Evolutionary conservation across 2,329 filamentous ascomycete species (phyloP), one percentile per base, ranked within the genome.

Genomic region (Massarina eburnea): DNA sequence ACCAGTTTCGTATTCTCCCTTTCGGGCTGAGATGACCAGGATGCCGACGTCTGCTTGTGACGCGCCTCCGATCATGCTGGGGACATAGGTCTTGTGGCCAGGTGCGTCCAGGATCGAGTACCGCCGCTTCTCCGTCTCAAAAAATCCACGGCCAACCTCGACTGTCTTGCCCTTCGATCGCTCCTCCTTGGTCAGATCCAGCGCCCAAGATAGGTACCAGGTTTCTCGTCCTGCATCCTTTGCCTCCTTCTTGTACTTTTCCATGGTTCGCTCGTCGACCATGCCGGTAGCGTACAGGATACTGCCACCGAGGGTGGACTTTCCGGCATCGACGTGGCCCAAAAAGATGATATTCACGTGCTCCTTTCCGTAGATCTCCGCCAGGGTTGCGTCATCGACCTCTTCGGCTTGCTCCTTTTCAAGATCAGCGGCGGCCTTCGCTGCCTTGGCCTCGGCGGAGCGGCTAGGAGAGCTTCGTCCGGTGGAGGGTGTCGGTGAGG

Each of bases 211-310:
- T 18, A 99, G 81, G 71, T 97, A 99, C 94, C 94, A 99, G 3
- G 92, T 95, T 76, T 97, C 94, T 76, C 91, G 88, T 42, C 94
- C 94, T 55, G 94, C 81, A 9, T 97, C 94, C 78, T 96, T 97
- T 40, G 94, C 92, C 64, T 99, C 95, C 60, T 83, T 84, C 55
- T 69, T 67, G 79, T 96, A 96, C 75, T 99, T 99, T 43, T 99
- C 94, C 80, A 99, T 83, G 27, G 94, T 99, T 69, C 94, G 84
- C 74, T 99, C 91, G 66, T 99, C 95, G n/a, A 99, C 94, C 94
- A 97, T 99, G 49, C 94, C 94, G 4, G 92, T 96, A 41, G 84
- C 84, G 71, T 94, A 96, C 12, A 99, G 79, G 53, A 99, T 95
- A 41, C 89, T 89, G 40, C 94, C 94, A 67, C 94, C 94, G 5